Evolutionary conservation across 495 filamentous ascomycete genomes (phyloP), one percentile per base, ranked within the genome.

Genomic region (Parachaetomium inaequale): DNA sequence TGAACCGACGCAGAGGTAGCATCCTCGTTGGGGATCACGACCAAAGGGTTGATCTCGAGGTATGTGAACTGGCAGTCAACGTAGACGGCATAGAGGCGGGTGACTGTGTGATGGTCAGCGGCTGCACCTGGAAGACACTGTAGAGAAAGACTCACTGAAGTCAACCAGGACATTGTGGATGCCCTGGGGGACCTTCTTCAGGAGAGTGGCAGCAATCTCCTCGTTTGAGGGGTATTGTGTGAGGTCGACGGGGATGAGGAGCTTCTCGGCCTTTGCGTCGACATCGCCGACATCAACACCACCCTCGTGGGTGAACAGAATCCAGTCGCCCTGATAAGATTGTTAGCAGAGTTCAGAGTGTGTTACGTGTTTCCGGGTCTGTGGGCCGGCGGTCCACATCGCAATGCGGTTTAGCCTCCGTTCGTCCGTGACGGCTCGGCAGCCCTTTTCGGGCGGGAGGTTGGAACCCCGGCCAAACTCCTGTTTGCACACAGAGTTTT

Each of bases 61-160:
- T 98, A 98, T 72, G 94, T 98, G 84, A 99, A 99, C 79, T 99
- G 94, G 88, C 91, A 96, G 84, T 99, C 94, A 58, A 99, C 94
- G 70, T 98, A 99, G 82, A 99, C 94, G 72, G 92, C 93, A 73
- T 97, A 97, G 46, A 93, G 85, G 34, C 74, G 74, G n/a, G 69
- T 68, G 64, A 76, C 71, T 73, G 23, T 25, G 15, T 42, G 12
- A 51, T n/a, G n/a, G 50, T 54, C 0, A 54, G 51, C 51, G 17
- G 26, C n/a, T 38, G 19, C 17, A 38, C 19, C 3, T 54, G 19
- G 3, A 25, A n/a, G 21, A 88, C 78, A 92, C 25, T 7, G 14
- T 40, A 3, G n/a, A 1, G 19, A 15, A 10, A 42, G 15, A 61
- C 69, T 57, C 60, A 73, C 71, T 99, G 84, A 99, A 98, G 84